Conservation (phyloP, 345 rosid species). For the Erodium maritimum region DNA sequence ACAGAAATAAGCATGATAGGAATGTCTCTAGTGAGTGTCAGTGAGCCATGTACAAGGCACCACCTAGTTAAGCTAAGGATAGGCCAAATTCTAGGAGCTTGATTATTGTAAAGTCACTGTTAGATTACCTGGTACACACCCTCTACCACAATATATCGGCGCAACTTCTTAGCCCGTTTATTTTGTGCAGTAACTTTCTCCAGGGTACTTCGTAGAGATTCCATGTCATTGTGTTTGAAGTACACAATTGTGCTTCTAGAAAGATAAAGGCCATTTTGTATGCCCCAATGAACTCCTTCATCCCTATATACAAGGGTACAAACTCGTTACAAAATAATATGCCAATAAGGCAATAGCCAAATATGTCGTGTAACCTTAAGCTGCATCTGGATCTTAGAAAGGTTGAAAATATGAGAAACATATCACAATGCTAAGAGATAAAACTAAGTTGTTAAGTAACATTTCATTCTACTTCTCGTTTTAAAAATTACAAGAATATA, state of each 20-base stretch:
- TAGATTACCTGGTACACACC: constrained; percentile 74
- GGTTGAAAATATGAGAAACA: too few relatives aligned
- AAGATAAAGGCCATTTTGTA: constrained; percentile 93
- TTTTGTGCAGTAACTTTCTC: constrained; percentile 58
- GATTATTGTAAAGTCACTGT: background rate
- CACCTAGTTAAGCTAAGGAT: background rate
- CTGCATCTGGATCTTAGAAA: too few relatives aligned
- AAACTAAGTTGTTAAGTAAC: too few relatives aligned
- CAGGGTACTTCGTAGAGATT: constrained; percentile 49
- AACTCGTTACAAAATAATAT: too few relatives aligned
- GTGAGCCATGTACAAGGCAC: background rate
- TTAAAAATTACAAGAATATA: background rate
- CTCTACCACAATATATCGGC: constrained; percentile 90
- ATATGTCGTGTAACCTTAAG: too few relatives aligned
- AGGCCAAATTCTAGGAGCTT: background rate
- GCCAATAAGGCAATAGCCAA: too few relatives aligned
- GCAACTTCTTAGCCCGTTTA: constrained; percentile 62
- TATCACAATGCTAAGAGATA: too few relatives aligned
- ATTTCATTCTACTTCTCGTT: too few relatives aligned
- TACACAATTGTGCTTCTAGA: constrained; percentile 83
- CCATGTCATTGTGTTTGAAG: constrained; percentile 97
- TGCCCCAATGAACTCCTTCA: constrained; percentile 97
- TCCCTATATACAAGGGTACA: constrained; percentile 37
- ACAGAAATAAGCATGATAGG: too few relatives aligned
- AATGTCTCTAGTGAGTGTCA: too few relatives aligned